Conservation (phyloP, 495 filamentous ascomycete genomes). For the Annulohypoxylon bovei region DNA sequence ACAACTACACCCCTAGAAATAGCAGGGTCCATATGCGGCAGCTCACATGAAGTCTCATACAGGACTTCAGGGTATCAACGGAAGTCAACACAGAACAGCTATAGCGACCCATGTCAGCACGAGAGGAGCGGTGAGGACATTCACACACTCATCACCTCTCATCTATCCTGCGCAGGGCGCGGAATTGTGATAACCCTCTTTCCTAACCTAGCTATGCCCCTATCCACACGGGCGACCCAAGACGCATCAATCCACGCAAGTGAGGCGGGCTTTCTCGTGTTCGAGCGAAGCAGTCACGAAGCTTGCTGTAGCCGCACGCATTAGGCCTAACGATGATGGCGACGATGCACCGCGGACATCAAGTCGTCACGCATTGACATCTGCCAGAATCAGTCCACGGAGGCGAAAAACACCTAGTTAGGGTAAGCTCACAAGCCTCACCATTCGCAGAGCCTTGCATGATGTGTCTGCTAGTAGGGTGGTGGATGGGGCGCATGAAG, state of each 20-base stretch:
- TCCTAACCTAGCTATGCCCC: neutral
- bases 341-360: neutral
- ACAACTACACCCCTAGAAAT: neutral
- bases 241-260: neutral
- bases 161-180: neutral
- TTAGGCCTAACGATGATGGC: neutral
- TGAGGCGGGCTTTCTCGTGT: neutral
- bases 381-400: slow-evolving; percentile 10
- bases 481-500: neutral
- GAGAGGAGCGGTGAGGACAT: neutral
- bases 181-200: neutral
- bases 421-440: slow-evolving; percentile 5
- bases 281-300: neutral
- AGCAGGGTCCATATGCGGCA: neutral
- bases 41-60: neutral
- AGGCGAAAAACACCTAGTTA: neutral
- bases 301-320: neutral
- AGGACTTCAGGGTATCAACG: neutral
- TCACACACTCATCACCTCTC: neutral
- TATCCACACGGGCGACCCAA: neutral
- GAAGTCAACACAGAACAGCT: neutral
- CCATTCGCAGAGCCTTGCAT: neutral
- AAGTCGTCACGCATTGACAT: neutral
- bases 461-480: neutral
- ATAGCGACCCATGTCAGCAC: neutral